Percentiles rank a stretch among this genome's conserved stretches.
These are phyloP conservation scores for Allium sativum DNA, from an alignment of 106 monocot genomes.

Conservation along the genomic window DNA sequence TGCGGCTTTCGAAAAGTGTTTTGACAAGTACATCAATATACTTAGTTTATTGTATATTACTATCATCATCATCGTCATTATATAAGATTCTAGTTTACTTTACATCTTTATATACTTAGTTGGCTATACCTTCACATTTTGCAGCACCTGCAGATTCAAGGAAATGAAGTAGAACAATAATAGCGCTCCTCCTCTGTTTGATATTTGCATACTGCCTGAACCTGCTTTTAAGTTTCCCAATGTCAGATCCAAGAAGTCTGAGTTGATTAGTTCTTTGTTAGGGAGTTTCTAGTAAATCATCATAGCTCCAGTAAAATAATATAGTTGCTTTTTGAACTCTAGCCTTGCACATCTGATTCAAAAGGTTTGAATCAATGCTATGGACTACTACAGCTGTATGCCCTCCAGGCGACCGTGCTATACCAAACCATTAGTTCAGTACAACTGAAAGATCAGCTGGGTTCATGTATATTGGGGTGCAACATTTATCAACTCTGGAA, in stretches of 20 bases:
- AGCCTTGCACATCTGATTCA: slow-evolving; percentile 79
- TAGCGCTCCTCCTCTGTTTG: slow-evolving; percentile 40
- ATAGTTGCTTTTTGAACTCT: slow-evolving; percentile 72
- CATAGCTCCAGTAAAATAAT: slow-evolving; percentile 55
- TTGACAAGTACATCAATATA: no score
- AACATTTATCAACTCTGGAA: no score
- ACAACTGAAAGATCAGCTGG: slow-evolving; percentile 28
- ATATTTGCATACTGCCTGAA: slow-evolving; percentile 13
- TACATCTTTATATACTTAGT: slow-evolving; percentile 5
- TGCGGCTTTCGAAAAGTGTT: no score
- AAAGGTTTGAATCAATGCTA: slow-evolving; percentile 43
- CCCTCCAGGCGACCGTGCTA: slow-evolving; percentile 67
- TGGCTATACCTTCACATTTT: slow-evolving; percentile 29
- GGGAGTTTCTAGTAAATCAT: slow-evolving; percentile 19
- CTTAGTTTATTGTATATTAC: no score
- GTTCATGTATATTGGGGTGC: no score
- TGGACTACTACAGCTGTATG: slow-evolving; percentile 60
- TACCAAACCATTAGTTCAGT: slow-evolving; percentile 70
- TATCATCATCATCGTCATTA: slow-evolving; percentile 26
- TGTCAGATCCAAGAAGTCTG: slow-evolving; percentile 34
- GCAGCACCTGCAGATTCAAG: slow-evolving; percentile 50
- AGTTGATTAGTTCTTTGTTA: slow-evolving; percentile 21
- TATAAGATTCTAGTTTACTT: no score
- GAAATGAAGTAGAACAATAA: slow-evolving; percentile 53
- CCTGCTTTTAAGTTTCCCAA: slow-evolving; percentile 23